Percentiles rank a stretch among this genome's conserved stretches.
phyloP scores from a whole-genome alignment of 495 filamentous ascomycete species.

The Podospora pseudoanserina region DNA sequence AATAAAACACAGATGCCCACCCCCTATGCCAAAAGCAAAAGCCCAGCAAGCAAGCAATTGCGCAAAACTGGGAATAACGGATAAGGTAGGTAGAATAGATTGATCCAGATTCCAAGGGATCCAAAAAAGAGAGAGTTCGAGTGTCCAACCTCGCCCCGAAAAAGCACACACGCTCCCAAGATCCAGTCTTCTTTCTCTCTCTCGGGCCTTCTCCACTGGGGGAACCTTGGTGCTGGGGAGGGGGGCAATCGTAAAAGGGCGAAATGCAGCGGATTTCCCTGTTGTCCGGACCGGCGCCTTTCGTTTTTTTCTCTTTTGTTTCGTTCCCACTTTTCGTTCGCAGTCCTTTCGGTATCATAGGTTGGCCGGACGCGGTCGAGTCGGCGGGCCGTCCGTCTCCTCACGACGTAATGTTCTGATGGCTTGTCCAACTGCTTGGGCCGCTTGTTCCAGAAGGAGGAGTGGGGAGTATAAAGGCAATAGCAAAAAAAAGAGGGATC shows the following conservation, averaged over 20 bases:
- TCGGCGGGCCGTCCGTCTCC: constrained; percentile 7
- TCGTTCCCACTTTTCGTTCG: constrained; percentile 22
- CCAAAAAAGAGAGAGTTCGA: neutral
- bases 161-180: constrained; percentile 7
- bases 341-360: constrained; percentile 19
- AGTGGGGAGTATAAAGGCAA: neutral
- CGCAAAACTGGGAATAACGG: neutral
- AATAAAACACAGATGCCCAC: neutral
- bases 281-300: constrained; percentile 16
- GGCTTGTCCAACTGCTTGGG: no score
- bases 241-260: neutral
- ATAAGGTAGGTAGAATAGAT: neutral
- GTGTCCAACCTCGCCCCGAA: neutral
- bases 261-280: constrained; percentile 12
- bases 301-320: neutral
- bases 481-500: neutral
- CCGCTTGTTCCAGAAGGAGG: neutral
- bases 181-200: constrained; percentile 15
- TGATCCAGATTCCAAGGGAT: neutral
- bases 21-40: neutral
- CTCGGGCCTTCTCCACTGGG: constrained; percentile 14
- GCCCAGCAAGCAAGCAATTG: neutral
- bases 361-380: constrained; percentile 6
- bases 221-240: neutral
- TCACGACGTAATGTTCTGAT: constrained; percentile 19